These are phyloP conservation scores for Porodaedalea pini DNA, from an alignment of 1,284 basidiomycete species.

Conservation along the genomic window DNA sequence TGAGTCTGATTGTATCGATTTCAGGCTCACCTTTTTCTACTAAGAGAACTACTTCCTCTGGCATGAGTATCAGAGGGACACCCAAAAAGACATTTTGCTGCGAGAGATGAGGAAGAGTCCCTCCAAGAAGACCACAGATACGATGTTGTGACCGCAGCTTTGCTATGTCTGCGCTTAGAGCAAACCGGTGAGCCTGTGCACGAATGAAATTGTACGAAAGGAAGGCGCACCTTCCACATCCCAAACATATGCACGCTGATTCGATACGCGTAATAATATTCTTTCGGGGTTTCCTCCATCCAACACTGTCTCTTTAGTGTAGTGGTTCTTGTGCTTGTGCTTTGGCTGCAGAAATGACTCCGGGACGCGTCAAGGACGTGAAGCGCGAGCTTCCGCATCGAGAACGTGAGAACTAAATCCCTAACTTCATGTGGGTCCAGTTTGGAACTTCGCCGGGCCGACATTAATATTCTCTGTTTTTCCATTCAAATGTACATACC, in stretches of 20 bases:
- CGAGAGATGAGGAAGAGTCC: slow-evolving; percentile 90
- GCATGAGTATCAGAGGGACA: slow-evolving; percentile 81
- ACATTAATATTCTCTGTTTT: no score
- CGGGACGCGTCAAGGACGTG: no score
- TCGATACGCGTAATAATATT: slow-evolving; percentile 58
- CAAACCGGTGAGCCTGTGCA: slow-evolving; percentile 12
- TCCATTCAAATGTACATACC: no score
- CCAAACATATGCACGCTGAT: slow-evolving; percentile 74
- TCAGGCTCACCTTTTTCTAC: slow-evolving; percentile 63
- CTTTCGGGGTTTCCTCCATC: slow-evolving; percentile 16
- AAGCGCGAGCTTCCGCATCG: background rate
- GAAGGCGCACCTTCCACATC: slow-evolving; percentile 60
- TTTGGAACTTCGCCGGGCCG: no score
- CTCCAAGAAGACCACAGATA: slow-evolving; percentile 82
- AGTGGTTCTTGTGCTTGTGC: no score
- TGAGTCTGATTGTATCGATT: background rate
- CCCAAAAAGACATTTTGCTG: slow-evolving; percentile 98
- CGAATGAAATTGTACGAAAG: slow-evolving; percentile 10
- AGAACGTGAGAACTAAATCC: background rate
- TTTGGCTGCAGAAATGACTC: no score
- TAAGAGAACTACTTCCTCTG: slow-evolving; percentile 89
- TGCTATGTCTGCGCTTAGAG: slow-evolving; percentile 60
- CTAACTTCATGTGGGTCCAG: background rate
- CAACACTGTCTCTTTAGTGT: no score
- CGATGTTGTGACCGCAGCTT: slow-evolving; percentile 74